phyloP scores from a whole-genome alignment of 2,329 filamentous ascomycete species.

The Penicillium freii region DNA sequence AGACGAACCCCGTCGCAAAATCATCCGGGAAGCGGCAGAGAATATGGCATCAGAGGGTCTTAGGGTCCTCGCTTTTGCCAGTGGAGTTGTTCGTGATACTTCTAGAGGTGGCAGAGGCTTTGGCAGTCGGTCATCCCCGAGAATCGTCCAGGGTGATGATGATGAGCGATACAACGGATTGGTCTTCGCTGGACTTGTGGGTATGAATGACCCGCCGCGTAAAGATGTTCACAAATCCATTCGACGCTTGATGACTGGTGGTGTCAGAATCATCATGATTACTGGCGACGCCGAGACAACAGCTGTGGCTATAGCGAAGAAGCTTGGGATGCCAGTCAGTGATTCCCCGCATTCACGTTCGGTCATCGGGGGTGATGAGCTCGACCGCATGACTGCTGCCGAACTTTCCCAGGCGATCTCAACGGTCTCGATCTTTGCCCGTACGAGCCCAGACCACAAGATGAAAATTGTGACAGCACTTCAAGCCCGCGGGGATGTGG shows the following conservation, averaged over 20 bases:
- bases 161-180: constrained; percentile 80
- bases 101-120: constrained; percentile 45
- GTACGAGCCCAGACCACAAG: constrained; percentile 96
- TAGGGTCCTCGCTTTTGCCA: constrained; percentile 88
- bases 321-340: constrained; percentile 88
- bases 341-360: constrained; percentile 52
- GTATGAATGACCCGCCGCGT: constrained; percentile 94
- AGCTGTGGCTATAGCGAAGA: constrained; percentile 86
- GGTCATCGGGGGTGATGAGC: constrained; percentile 84
- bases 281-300: constrained; percentile 96
- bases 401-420: constrained; percentile 82
- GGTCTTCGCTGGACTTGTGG: constrained; percentile 86
- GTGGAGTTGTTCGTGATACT: constrained; percentile 63
- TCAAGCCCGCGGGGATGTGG: constrained; percentile 89
- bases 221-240: constrained; percentile 89
- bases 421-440: constrained; percentile 89
- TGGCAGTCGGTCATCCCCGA: constrained; percentile 56
- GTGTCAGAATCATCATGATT: constrained; percentile 98
- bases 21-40: constrained; percentile 77
- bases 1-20: constrained; percentile 70
- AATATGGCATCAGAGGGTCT: constrained; percentile 85
- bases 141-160: constrained; percentile 43
- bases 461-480: constrained; percentile 93
- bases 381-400: constrained; percentile 86
- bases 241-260: constrained; percentile 83